These are phyloP conservation scores for Trapa incisa DNA, from an alignment of 345 rosid genomes.

Conservation along the genomic window DNA sequence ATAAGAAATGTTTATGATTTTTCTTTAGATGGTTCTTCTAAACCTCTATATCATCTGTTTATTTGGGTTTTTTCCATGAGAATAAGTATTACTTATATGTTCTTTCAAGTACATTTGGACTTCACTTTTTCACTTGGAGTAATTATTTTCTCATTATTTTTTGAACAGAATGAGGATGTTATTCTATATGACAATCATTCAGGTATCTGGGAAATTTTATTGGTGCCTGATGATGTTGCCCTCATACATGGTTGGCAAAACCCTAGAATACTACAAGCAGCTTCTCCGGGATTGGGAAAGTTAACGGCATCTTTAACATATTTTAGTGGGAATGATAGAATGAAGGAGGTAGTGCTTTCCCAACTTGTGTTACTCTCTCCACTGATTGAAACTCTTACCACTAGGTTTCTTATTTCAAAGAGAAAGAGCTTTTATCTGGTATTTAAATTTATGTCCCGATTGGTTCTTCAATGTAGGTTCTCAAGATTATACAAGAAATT, in stretches of 20 bases:
- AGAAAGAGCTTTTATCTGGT: neutral
- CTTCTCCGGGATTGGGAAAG: slow-evolving; percentile 59
- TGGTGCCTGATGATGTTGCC: slow-evolving; percentile 34
- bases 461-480: slow-evolving; percentile 31
- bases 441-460: neutral
- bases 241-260: slow-evolving; percentile 39
- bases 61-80: neutral
- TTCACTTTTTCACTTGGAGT: slow-evolving; percentile 7
- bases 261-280: slow-evolving; percentile 48
- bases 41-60: neutral
- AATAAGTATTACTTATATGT: neutral
- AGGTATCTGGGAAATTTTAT: slow-evolving; percentile 40
- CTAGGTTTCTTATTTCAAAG: neutral
- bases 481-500: slow-evolving; percentile 60
- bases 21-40: neutral
- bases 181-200: slow-evolving; percentile 42
- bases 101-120: neutral
- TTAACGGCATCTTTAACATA: slow-evolving; percentile 62
- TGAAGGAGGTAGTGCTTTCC: slow-evolving; percentile 37
- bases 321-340: slow-evolving; percentile 31
- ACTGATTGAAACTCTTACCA: neutral
- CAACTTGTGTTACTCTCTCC: neutral
- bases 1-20: neutral
- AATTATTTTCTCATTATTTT: slow-evolving; percentile 15
- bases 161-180: slow-evolving; percentile 61